Conservation (phyloP, 345 rosid genomes). For the Citrus sp. region DNA sequence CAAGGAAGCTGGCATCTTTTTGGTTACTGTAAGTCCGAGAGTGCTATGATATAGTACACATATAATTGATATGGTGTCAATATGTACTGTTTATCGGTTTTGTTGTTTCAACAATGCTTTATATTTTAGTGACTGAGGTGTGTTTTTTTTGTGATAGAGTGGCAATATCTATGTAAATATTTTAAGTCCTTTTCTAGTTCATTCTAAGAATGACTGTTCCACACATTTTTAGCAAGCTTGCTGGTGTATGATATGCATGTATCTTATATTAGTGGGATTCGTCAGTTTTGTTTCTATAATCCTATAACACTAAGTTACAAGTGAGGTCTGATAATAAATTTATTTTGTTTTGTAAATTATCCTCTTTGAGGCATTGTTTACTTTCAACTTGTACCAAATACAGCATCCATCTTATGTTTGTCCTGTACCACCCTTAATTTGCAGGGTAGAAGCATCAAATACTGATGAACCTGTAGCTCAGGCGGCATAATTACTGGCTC, state of each 20-base stretch:
- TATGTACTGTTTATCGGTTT: not conserved
- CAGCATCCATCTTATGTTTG: not conserved
- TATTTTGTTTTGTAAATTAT: too few relatives aligned
- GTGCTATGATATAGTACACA: not conserved
- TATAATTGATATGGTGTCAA: not conserved
- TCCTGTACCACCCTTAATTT: constrained; percentile 7
- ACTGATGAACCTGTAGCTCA: constrained; percentile 53
- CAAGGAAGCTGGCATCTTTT: not conserved
- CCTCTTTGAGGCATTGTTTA: not conserved
- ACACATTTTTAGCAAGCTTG: not conserved
- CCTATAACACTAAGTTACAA: not conserved
- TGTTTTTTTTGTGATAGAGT: not conserved
- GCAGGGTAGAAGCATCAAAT: constrained; percentile 41
- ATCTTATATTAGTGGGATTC: not conserved
- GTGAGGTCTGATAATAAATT: not conserved
- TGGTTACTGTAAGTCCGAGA: not conserved
- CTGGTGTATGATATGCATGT: not conserved
- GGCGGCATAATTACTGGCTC: constrained; percentile 34
- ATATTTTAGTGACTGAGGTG: not conserved
- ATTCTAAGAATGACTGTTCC: too few relatives aligned
- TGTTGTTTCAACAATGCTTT: not conserved
- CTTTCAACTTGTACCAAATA: not conserved
- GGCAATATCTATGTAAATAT: not conserved
- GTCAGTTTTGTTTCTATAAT: not conserved
- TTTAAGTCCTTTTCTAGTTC: not conserved